Percentiles rank a stretch among this genome's conserved stretches.
These are phyloP conservation scores for Wickerhamomyces rabaulensis DNA, from an alignment of 805 yeast genomes.

Conservation along the genomic window DNA sequence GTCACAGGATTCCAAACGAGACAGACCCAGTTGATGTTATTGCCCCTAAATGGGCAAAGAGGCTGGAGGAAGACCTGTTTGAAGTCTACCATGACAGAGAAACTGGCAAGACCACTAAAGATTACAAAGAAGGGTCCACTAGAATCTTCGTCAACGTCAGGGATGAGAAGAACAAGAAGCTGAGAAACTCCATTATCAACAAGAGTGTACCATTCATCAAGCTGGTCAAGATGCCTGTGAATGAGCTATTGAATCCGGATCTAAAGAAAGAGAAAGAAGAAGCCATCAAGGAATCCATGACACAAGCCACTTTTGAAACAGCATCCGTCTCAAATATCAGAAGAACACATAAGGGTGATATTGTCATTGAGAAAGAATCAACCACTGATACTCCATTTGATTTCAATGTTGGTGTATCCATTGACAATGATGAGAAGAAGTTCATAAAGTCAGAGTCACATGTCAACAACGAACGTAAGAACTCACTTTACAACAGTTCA, in stretches of 20 bases:
- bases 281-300: slow-evolving; percentile 63
- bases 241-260: slow-evolving; percentile 76
- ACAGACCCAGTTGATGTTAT: slow-evolving; percentile 27
- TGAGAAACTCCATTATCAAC: slow-evolving; percentile 55
- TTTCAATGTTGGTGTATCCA: slow-evolving; percentile 25
- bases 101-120: slow-evolving; percentile 17
- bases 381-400: slow-evolving; percentile 17
- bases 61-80: slow-evolving; percentile 47
- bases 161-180: slow-evolving; percentile 48
- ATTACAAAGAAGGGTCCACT: slow-evolving; percentile 60
- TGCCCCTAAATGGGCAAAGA: slow-evolving; percentile 41
- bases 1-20: slow-evolving; percentile 25
- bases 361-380: slow-evolving; percentile 55
- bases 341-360: slow-evolving; percentile 87
- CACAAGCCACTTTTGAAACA: slow-evolving; percentile 59
- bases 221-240: slow-evolving; percentile 60
- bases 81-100: slow-evolving; percentile 29
- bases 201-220: slow-evolving; percentile 49
- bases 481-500: slow-evolving; percentile 7
- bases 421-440: slow-evolving; percentile 18
- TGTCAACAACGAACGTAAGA: slow-evolving; percentile 11
- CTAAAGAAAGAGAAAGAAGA: slow-evolving; percentile 63
- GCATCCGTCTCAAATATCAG: slow-evolving; percentile 61
- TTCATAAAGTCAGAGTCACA: slow-evolving; percentile 13
- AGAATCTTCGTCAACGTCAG: slow-evolving; percentile 59